Conservation (phyloP, 805 yeast species). For the Saccharomycopsis javanensis region DNA sequence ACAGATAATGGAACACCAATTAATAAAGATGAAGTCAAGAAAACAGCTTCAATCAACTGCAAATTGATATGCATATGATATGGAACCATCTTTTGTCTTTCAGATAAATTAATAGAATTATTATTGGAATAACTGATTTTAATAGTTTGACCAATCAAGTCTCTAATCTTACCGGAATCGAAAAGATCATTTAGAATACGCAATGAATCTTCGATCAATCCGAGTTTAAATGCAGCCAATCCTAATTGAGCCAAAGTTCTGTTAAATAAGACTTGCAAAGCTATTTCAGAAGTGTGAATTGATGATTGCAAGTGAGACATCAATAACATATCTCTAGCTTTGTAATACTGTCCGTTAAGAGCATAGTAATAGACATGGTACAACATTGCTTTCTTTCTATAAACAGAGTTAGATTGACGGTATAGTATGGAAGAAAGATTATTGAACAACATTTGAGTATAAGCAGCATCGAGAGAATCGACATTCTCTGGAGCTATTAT, state of each 20-base stretch:
- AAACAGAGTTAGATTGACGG: constrained; percentile 54
- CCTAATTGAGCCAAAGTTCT: constrained; percentile 95
- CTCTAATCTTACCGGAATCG: constrained; percentile 77
- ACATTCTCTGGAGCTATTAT: constrained; percentile 20
- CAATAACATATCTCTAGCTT: constrained; percentile 82
- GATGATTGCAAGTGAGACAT: constrained; percentile 76
- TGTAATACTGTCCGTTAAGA: constrained; percentile 69
- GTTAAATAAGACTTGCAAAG: constrained; percentile 86
- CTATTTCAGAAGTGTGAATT: constrained; percentile 76
- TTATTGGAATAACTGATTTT: constrained; percentile 45
- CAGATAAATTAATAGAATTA: constrained; percentile 34
- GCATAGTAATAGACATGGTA: constrained; percentile 87
- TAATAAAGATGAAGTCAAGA: constrained; percentile 79
- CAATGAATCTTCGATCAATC: constrained; percentile 77
- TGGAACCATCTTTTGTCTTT: constrained; percentile 79
- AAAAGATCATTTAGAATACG: constrained; percentile 83
- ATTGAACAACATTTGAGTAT: constrained; percentile 51
- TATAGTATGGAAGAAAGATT: constrained; percentile 55
- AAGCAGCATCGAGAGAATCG: constrained; percentile 26
- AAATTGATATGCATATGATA: constrained; percentile 97
- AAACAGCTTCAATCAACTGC: constrained; percentile 89
- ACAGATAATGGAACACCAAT: constrained; percentile 90
- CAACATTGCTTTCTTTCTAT: constrained; percentile 76
- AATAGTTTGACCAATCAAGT: constrained; percentile 86
- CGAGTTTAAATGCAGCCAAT: constrained; percentile 86